Percentiles rank a stretch among this genome's conserved stretches.
phyloP scores from a whole-genome alignment of 2,329 filamentous ascomycete genomes.

The Epichloe uncinata region DNA sequence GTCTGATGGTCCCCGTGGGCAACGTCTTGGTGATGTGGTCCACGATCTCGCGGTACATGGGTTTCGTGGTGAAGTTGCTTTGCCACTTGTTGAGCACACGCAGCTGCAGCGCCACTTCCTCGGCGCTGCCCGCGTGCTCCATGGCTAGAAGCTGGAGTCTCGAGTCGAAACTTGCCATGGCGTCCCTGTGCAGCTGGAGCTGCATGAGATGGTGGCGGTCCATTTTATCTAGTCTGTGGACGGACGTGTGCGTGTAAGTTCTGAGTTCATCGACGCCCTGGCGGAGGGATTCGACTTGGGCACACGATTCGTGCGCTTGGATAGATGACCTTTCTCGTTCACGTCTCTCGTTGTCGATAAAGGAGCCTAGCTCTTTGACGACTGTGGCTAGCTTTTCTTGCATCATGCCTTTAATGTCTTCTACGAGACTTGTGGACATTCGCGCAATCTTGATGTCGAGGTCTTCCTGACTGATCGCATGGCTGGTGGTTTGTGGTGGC shows the following conservation, averaged over 20 bases:
- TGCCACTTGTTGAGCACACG: constrained; percentile 31
- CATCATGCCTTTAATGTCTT: background rate
- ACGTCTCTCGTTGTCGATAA: constrained; percentile 11
- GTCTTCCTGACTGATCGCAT: background rate
- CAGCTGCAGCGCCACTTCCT: constrained; percentile 23
- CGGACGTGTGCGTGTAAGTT: background rate
- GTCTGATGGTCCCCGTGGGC: constrained; percentile 9
- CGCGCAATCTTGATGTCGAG: constrained; percentile 3
- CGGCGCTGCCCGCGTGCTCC: constrained; percentile 6
- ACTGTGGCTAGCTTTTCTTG: constrained; percentile 5
- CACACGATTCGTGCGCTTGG: constrained; percentile 5
- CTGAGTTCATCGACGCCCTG: constrained; percentile 2
- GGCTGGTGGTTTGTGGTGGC: background rate
- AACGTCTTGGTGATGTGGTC: constrained; percentile 20
- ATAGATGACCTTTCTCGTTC: constrained; percentile 3
- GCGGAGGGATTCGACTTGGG: constrained; percentile 1
- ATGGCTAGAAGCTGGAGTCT: background rate
- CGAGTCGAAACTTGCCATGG: constrained; percentile 1
- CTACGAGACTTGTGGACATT: background rate
- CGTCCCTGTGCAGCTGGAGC: background rate
- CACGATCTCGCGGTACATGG: constrained; percentile 27
- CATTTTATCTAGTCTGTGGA: background rate
- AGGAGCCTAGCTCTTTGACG: constrained; percentile 5
- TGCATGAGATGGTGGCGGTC: background rate
- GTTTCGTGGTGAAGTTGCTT: constrained; percentile 32